phyloP scores from a whole-genome alignment of 495 filamentous ascomycete species.

The Podospora conica region DNA sequence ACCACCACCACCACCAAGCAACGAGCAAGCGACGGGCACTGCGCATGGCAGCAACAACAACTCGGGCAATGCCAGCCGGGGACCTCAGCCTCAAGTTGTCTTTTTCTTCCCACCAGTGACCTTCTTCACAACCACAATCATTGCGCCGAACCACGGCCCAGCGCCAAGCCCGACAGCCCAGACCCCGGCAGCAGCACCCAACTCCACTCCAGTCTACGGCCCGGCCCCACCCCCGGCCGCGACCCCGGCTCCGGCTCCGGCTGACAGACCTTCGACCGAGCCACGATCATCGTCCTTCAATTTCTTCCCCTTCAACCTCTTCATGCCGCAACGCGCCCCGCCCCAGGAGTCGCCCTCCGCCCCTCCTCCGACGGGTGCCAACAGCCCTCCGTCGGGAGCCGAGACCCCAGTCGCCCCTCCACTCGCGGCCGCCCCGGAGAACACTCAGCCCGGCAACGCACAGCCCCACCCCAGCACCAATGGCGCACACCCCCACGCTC shows the following conservation, averaged over 20 bases:
- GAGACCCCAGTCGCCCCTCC: neutral
- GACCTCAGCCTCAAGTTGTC: slow-evolving; percentile 6
- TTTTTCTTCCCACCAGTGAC: slow-evolving; percentile 12
- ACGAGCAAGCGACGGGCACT: neutral
- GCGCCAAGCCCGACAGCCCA: neutral
- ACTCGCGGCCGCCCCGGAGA: neutral
- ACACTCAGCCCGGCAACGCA: neutral
- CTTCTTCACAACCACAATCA: slow-evolving; percentile 13
- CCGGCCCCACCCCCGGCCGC: neutral
- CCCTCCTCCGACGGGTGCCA: neutral
- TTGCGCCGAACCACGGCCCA: neutral
- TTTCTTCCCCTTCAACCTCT: neutral
- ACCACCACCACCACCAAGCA: neutral
- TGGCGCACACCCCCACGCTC: neutral
- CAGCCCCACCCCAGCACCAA: no score
- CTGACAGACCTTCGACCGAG: neutral
- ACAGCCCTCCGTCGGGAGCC: neutral
- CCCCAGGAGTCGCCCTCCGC: neutral
- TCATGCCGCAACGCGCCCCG: neutral
- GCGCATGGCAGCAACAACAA: neutral
- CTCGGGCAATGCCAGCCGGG: neutral
- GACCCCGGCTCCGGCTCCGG: neutral
- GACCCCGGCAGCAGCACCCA: neutral
- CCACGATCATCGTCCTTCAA: neutral
- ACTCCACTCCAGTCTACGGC: neutral